Percentiles rank a stretch among this genome's conserved stretches.
Conservation (phyloP, 495 filamentous ascomycete genomes). For the Trichodelitschia bisporula region DNA sequence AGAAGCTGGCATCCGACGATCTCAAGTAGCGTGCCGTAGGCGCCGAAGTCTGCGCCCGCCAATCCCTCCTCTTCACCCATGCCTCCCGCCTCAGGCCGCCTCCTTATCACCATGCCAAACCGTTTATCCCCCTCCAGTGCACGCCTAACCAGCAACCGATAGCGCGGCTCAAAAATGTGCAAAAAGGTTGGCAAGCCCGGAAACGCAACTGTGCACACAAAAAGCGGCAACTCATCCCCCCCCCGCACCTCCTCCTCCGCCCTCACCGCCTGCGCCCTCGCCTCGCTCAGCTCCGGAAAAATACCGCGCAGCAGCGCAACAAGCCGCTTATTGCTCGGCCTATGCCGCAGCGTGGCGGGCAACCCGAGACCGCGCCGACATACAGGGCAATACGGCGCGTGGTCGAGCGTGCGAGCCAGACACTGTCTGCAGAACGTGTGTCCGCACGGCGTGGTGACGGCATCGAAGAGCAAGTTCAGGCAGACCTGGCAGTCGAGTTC, state of each 20-base stretch:
- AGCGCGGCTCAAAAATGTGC: constrained; percentile 78
- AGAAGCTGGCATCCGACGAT: constrained; percentile 48
- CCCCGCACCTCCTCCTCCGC: constrained; percentile 26
- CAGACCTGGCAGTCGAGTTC: constrained; percentile 67
- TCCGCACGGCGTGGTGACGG: constrained; percentile 62
- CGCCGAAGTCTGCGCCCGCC: constrained; percentile 33
- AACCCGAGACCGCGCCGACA: constrained; percentile 46
- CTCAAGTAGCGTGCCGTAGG: constrained; percentile 53
- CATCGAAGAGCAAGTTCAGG: constrained; percentile 53
- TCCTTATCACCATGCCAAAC: constrained; percentile 81
- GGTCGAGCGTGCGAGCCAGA: constrained; percentile 44
- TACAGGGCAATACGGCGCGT: constrained; percentile 52
- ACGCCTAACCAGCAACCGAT: constrained; percentile 67
- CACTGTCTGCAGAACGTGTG: constrained; percentile 77
- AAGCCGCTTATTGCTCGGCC: constrained; percentile 38
- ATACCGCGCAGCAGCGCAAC: constrained; percentile 31
- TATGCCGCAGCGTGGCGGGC: constrained; percentile 24
- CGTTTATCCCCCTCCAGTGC: constrained; percentile 43
- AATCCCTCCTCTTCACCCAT: constrained; percentile 37
- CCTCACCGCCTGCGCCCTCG: constrained; percentile 25
- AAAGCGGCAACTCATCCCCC: constrained; percentile 43
- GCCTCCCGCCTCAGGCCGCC: too few relatives aligned
- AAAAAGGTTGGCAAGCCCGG: constrained; percentile 66
- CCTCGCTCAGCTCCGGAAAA: constrained; percentile 37
- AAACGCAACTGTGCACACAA: constrained; percentile 59